Percentiles rank a stretch among this genome's conserved stretches.
Evolutionary conservation across 78 protist species (phyloP).

Genomic region (Monosiga brevicollis): DNA sequence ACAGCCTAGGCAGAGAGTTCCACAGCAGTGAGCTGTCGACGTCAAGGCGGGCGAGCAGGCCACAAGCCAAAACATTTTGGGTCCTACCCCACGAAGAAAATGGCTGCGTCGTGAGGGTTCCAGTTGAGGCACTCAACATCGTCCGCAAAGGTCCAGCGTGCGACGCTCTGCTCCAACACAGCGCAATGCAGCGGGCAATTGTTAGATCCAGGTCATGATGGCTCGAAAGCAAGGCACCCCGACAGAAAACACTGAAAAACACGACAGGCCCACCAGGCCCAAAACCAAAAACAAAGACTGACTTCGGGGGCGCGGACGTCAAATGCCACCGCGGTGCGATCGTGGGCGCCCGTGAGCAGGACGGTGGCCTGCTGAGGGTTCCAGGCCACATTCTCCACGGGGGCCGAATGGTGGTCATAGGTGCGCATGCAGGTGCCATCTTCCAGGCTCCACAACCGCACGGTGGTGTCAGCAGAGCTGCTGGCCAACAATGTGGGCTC

Average conservation of each 20-base stretch:
- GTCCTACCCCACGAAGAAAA: not conserved
- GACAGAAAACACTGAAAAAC: not conserved
- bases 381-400: slow-evolving; percentile 32
- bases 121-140: slow-evolving; percentile 9
- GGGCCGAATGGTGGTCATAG: slow-evolving; percentile 34
- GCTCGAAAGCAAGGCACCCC: not conserved
- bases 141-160: not conserved
- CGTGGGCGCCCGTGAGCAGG: slow-evolving; percentile 30
- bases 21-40: not conserved
- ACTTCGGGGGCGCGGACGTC: slow-evolving; percentile 22
- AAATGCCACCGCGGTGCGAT: slow-evolving; percentile 4
- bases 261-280: slow-evolving; percentile 1
- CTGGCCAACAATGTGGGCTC: slow-evolving; percentile 49
- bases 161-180: not conserved
- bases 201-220: not conserved
- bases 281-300: not conserved
- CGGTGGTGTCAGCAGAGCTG: slow-evolving; percentile 54
- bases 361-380: slow-evolving; percentile 17
- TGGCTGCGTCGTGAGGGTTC: slow-evolving; percentile 3
- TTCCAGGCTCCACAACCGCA: slow-evolving; percentile 58
- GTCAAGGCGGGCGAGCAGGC: not conserved
- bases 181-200: not conserved
- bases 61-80: not conserved
- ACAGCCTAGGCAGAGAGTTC: not conserved
- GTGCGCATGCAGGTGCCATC: slow-evolving; percentile 17